A percentile compares a stretch with the other conserved stretches of the same genome.
These are phyloP conservation scores for Periconia sp. DNA, from an alignment of 2,329 filamentous ascomycete species.

Conservation along the genomic window DNA sequence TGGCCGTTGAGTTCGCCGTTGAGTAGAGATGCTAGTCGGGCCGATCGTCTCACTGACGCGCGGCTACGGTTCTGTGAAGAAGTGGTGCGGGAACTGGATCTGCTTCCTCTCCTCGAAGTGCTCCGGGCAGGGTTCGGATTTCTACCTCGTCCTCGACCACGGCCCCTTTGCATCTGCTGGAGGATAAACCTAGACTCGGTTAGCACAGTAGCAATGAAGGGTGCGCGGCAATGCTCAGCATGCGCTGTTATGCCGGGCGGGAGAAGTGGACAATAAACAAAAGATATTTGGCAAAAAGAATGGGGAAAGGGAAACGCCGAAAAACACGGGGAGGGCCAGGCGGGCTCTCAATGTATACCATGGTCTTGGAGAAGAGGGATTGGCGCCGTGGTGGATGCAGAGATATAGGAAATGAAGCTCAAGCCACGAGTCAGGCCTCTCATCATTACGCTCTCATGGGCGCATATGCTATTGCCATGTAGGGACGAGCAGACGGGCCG, in stretches of 20 bases:
- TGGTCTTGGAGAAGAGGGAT: slow-evolving; percentile 19
- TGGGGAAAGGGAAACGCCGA: slow-evolving; percentile 15
- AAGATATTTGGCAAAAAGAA: slow-evolving; percentile 24
- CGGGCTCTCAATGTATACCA: slow-evolving; percentile 21
- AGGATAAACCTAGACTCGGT: slow-evolving; percentile 36
- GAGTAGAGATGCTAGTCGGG: slow-evolving; percentile 38
- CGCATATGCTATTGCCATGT: slow-evolving; percentile 25
- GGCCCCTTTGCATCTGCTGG: slow-evolving; percentile 46
- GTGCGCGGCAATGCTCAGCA: slow-evolving; percentile 28
- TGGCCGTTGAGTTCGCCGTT: slow-evolving; percentile 26
- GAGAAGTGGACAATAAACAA: slow-evolving; percentile 12
- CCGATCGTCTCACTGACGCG: slow-evolving; percentile 37
- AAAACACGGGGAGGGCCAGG: slow-evolving; percentile 8
- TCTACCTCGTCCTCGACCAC: slow-evolving; percentile 43
- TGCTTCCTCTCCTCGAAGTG: slow-evolving; percentile 30
- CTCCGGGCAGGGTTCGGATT: slow-evolving; percentile 35
- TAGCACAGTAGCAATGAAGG: slow-evolving; percentile 31
- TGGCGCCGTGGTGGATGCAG: slow-evolving; percentile 17
- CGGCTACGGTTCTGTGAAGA: slow-evolving; percentile 23
- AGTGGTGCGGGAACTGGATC: slow-evolving; percentile 28
- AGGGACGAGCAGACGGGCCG: slow-evolving; percentile 10
- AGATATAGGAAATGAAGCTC: slow-evolving; percentile 41
- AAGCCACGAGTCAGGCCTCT: slow-evolving; percentile 42
- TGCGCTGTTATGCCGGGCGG: slow-evolving; percentile 26
- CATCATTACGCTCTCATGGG: slow-evolving; percentile 28